Base-by-base conservation (phyloP, 257 asterid genomes). In the Ajuga chamaepitys region DNA sequence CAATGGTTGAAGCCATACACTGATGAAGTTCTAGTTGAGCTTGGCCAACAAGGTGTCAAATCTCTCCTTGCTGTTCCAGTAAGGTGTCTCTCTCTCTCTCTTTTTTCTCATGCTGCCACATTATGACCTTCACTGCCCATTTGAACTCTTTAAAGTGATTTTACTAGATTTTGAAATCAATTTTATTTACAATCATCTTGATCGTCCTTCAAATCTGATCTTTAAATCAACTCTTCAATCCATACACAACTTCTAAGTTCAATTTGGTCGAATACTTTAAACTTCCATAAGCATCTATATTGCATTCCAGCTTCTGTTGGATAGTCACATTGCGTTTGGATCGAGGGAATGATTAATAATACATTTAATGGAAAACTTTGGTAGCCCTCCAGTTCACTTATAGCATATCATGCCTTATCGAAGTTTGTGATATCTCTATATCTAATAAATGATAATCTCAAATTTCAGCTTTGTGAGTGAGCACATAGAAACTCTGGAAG, bases 401-500 rank as follows among this genome's bases (percentile, higher is more conserved):
- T 58, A 63, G 25, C 11, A 7, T 25, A 32, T 12, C 37, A 11
- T 38, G 50, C 45, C 32, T 40, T 28, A 20, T 48, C 26, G 25
- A 44, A n/a, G 13, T 48, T 22, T 2, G 53, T 10, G 22, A 47
- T 14, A 20, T 20, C 11, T 47, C 46, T 20, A 13, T 60, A 30
- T 68, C 71, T 69, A 16, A 48, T 30, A 50, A 44, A 40, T 9
- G 34, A 63, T 26, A 48, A 7, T 51, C 25, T 69, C 4, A 44
- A 58, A 60, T 66, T 71, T 72, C 94, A 93, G 99, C 81, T 93
- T 93, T 63, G 97, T 93, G 67, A 93, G 97, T 24, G 99, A 93
- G 91, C 99, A 93, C 80, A 93, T 93, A 64, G 99, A 93, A 74
- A 93, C 99, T 5, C 95, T 93, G 10, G 99, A 93, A 74, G 99